Percentiles rank a stretch among this genome's conserved stretches.
These are phyloP conservation scores for Vickermania spadyakhi DNA, from an alignment of 208 protist genomes.

Conservation along the genomic window DNA sequence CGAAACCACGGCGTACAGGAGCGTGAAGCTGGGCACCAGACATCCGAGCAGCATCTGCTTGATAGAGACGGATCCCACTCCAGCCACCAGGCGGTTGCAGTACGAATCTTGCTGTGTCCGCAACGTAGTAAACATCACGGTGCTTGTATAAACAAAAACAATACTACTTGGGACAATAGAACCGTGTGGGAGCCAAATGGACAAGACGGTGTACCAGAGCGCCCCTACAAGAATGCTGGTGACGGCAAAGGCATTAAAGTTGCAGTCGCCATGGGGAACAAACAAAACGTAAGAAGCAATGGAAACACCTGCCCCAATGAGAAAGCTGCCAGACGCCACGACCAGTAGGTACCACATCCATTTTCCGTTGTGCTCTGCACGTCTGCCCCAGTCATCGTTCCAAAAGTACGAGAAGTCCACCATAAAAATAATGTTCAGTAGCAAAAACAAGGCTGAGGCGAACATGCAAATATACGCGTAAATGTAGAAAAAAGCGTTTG, in stretches of 20 bases:
- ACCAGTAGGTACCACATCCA: conserved; percentile 83
- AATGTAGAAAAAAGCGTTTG: conserved; percentile 71
- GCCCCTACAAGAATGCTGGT: conserved; percentile 66
- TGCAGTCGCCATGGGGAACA: conserved; percentile 71
- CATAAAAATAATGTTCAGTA: conserved; percentile 89
- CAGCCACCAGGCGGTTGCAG: conserved; percentile 55
- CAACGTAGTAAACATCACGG: conserved; percentile 83
- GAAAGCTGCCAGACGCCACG: conserved; percentile 34
- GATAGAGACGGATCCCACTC: conserved; percentile 14
- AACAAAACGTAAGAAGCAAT: conserved; percentile 65
- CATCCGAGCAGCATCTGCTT: conserved; percentile 56
- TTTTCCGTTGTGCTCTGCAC: conserved; percentile 67
- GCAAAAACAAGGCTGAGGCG: conserved; percentile 64
- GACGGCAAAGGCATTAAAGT: conserved; percentile 79
- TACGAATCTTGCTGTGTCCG: conserved; percentile 32
- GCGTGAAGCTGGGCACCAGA: conserved; percentile 46
- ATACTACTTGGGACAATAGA: conserved; percentile 89
- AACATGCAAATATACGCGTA: conserved; percentile 85
- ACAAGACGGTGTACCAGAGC: conserved; percentile 68
- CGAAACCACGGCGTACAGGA: conserved; percentile 70
- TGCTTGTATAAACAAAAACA: conserved; percentile 85
- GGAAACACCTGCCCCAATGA: conserved; percentile 30
- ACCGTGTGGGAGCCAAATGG: conserved; percentile 80
- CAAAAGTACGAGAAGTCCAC: conserved; percentile 93
- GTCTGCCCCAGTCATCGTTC: conserved; percentile 87